These are phyloP conservation scores for Posidonia oceanica DNA, from an alignment of 116 monocot species.

Conservation along the genomic window DNA sequence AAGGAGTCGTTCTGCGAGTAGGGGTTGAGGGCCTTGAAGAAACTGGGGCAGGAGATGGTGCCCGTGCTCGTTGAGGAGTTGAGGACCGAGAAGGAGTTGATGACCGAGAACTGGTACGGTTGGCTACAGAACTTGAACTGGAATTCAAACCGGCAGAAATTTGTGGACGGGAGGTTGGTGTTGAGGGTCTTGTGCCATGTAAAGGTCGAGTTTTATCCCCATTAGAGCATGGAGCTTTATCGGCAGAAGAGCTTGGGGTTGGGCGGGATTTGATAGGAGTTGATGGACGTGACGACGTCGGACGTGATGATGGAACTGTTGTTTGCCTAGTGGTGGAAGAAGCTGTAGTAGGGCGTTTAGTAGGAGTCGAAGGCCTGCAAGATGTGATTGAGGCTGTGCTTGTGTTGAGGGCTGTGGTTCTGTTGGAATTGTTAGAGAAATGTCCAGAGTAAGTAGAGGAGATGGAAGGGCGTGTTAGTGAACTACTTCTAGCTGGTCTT, in stretches of 20 bases:
- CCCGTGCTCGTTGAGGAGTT: slow-evolving; percentile 12
- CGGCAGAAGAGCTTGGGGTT: slow-evolving; percentile 5
- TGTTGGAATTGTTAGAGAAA: slow-evolving; percentile 13
- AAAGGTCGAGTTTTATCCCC: slow-evolving; percentile 21
- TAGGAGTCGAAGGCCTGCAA: slow-evolving; percentile 23
- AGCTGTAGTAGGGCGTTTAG: slow-evolving; percentile 1
- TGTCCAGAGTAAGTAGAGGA: slow-evolving; percentile 12
- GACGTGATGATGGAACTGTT: slow-evolving; percentile 23
- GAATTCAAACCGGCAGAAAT: slow-evolving; percentile 23
- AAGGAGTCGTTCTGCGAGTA: slow-evolving; percentile 21
- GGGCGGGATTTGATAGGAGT: slow-evolving; percentile 25
- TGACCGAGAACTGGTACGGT: slow-evolving; percentile 20
- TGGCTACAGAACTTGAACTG: slow-evolving; percentile 13
- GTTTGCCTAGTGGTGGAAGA: background rate
- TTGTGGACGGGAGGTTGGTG: slow-evolving; percentile 44
- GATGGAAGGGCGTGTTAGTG: slow-evolving; percentile 52
- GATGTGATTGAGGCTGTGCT: slow-evolving; percentile 38
- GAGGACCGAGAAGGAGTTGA: slow-evolving; percentile 44
- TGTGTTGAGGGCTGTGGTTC: slow-evolving; percentile 43
- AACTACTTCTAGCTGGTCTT: slow-evolving; percentile 61
- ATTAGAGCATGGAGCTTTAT: slow-evolving; percentile 9
- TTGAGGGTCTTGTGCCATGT: slow-evolving; percentile 53
- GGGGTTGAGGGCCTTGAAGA: slow-evolving; percentile 55
- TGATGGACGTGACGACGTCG: slow-evolving; percentile 34
- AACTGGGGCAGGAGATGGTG: slow-evolving; percentile 4